Evolutionary conservation across 495 filamentous ascomycete genomes (phyloP).

Genomic region (Daldinia loculata): DNA sequence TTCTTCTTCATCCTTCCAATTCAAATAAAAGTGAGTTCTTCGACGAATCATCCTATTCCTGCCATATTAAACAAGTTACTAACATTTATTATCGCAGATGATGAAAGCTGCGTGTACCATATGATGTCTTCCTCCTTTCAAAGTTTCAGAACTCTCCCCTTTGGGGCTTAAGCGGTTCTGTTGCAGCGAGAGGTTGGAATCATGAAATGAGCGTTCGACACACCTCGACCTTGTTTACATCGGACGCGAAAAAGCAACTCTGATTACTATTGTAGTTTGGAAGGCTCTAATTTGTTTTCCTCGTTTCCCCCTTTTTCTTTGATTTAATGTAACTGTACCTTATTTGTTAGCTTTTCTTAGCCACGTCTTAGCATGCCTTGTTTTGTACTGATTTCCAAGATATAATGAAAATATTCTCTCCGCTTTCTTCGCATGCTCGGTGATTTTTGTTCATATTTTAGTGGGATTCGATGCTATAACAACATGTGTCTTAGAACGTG

Average conservation of each 20-base stretch:
- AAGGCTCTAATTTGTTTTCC: slow-evolving; percentile 34
- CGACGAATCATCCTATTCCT: slow-evolving; percentile 9
- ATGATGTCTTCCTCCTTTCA: slow-evolving; percentile 78
- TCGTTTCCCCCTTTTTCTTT: background rate
- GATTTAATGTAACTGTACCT: background rate
- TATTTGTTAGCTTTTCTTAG: background rate
- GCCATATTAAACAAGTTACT: slow-evolving; percentile 46
- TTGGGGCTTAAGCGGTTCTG: slow-evolving; percentile 88
- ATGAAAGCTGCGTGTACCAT: slow-evolving; percentile 98
- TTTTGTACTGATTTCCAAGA: background rate
- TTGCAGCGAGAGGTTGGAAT: slow-evolving; percentile 70
- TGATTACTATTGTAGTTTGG: slow-evolving; percentile 65
- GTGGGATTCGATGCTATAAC: background rate
- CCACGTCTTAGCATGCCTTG: background rate
- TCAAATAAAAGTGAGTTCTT: slow-evolving; percentile 81
- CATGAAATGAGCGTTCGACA: slow-evolving; percentile 99
- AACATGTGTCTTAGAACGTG: background rate
- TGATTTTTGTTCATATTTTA: background rate
- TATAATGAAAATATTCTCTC: background rate
- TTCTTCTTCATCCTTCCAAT: slow-evolving; percentile 94
- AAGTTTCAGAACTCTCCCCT: slow-evolving; percentile 80
- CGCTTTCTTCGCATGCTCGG: background rate
- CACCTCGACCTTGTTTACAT: slow-evolving; percentile 89
- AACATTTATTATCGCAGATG: slow-evolving; percentile 70
- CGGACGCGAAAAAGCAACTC: slow-evolving; percentile 99